Evolutionary conservation across 2,329 filamentous ascomycete genomes (phyloP).

Genomic region (Fusarium sambucinum): DNA sequence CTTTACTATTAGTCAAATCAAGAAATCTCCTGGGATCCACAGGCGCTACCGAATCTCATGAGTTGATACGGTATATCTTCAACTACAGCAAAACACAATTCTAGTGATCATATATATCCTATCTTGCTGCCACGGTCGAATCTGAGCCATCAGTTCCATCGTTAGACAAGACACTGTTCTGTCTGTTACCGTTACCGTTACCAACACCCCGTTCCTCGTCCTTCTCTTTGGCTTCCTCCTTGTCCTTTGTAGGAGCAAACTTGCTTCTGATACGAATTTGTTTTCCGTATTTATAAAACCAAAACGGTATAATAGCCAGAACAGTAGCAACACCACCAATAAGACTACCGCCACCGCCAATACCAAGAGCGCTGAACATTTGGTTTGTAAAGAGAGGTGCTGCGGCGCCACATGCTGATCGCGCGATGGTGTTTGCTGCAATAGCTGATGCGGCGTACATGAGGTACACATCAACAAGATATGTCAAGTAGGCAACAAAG

Average conservation of each 20-base stretch:
- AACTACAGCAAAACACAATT: too few species aligned
- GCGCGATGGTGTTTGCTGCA: conserved; percentile 35
- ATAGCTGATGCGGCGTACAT: conserved; percentile 39
- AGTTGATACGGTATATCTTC: too few species aligned
- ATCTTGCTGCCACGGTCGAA: conserved; percentile 5
- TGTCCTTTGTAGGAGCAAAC: conserved; percentile 30
- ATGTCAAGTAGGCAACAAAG: conserved; percentile 38
- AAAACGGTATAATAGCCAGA: conserved; percentile 31
- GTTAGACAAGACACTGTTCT: conserved; percentile 13
- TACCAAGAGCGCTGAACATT: conserved; percentile 37
- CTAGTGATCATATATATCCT: neutral
- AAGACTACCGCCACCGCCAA: conserved; percentile 37
- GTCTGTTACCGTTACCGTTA: neutral
- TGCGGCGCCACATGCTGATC: conserved; percentile 39
- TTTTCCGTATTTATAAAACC: conserved; percentile 41
- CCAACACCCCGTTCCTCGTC: conserved; percentile 15
- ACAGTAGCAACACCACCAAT: conserved; percentile 34
- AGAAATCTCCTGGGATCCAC: too few species aligned
- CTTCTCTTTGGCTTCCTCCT: conserved; percentile 8
- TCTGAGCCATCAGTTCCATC: conserved; percentile 5
- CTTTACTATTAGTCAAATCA: too few species aligned
- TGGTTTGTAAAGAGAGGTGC: conserved; percentile 38
- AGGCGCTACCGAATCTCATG: too few species aligned
- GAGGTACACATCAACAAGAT: conserved; percentile 39
- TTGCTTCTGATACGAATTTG: conserved; percentile 38